A percentile compares a stretch with the other conserved stretches of the same genome.
Conservation (phyloP, 2,329 filamentous ascomycete species). For the Paraphaeosphaeria minitans region DNA sequence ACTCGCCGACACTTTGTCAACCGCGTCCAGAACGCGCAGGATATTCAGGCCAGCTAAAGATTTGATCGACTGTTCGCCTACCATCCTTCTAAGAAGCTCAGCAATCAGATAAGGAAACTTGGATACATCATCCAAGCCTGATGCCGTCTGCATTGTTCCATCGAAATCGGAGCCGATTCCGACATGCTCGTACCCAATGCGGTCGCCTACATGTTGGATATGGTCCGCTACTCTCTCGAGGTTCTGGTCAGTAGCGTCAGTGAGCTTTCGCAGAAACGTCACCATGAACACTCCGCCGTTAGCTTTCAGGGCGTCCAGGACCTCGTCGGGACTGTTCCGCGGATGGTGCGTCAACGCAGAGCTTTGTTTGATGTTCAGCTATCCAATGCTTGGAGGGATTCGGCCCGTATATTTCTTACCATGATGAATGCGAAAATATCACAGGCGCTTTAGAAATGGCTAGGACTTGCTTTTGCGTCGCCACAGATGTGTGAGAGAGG, state of each 20-base stretch:
- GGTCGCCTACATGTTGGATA: slow-evolving; percentile 76
- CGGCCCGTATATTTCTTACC: no score
- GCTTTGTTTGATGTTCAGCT: no score
- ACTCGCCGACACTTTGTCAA: no score
- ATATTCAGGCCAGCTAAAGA: background rate
- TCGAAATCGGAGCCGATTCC: slow-evolving; percentile 89
- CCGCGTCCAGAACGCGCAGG: background rate
- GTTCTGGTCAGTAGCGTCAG: slow-evolving; percentile 53
- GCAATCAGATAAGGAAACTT: slow-evolving; percentile 1
- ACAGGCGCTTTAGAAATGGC: slow-evolving; percentile 6
- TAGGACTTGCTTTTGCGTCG: slow-evolving; percentile 60
- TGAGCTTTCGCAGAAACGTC: slow-evolving; percentile 80
- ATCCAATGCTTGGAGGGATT: no score
- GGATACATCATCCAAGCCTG: slow-evolving; percentile 16
- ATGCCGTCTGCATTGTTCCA: slow-evolving; percentile 12
- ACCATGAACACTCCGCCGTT: slow-evolving; percentile 82
- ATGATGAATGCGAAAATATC: slow-evolving; percentile 13
- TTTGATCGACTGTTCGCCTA: slow-evolving; percentile 36
- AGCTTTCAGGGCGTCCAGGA: slow-evolving; percentile 73
- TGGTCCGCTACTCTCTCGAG: slow-evolving; percentile 73
- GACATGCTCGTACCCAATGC: slow-evolving; percentile 84
- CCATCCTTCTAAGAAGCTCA: slow-evolving; percentile 46
- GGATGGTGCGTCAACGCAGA: slow-evolving; percentile 74
- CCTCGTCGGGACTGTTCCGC: slow-evolving; percentile 83
- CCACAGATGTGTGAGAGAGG: slow-evolving; percentile 74